Evolutionary conservation across 768 basidiomycete genomes (phyloP), one percentile per base, ranked within the genome.

Genomic region (Kwoniella mangroviensis): DNA sequence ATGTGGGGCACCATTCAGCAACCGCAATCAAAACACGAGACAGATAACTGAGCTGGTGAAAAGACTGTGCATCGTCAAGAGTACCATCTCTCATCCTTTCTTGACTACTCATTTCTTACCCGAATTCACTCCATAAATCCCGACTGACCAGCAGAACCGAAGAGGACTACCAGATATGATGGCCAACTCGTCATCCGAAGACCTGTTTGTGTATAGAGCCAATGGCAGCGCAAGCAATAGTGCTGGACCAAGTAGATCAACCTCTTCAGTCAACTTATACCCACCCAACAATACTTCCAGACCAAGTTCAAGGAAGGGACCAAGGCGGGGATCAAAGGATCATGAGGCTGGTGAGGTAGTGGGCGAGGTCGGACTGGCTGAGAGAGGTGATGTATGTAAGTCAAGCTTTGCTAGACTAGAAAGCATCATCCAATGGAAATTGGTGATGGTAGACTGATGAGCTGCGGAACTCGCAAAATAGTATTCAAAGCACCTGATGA

Each of bases 401-500:
- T 43, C 4, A 24, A 51, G 19, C 12, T 34, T 5, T 40, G 15
- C 49, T 54, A 40, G 28, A 65, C 40, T 22, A 3, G 42, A n/a
- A 61, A 6, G 10, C 19, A 42, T 49, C 59, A 13, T 61, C 22
- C 57, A 59, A 40, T 24, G 19, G 10, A 6, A 19, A 34, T 41
- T 11, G 21, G 34, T 17, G 24, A 19, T 12, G 62, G 26, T 52
- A 45, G 12, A 63, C 62, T 63, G 17, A 63, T 51, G 49, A 15
- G 17, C 22, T 26, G 22, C 22, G 19, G 19, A 59, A 28, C 21
- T 34, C 26, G 28, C 41, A 13, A n/a, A 34, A 21, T 34, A 65
- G 63, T 70, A 34, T 70, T 70, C 58, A 65, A 70, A 55, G 63
- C 69, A 11, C 57, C 56, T 11, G 69, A 70, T 4, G 69, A 70